Percentiles rank a stretch among this genome's conserved stretches.
Evolutionary conservation across 164 flowering plant genomes (phyloP).

Genomic region (Macadamia tetraphylla): DNA sequence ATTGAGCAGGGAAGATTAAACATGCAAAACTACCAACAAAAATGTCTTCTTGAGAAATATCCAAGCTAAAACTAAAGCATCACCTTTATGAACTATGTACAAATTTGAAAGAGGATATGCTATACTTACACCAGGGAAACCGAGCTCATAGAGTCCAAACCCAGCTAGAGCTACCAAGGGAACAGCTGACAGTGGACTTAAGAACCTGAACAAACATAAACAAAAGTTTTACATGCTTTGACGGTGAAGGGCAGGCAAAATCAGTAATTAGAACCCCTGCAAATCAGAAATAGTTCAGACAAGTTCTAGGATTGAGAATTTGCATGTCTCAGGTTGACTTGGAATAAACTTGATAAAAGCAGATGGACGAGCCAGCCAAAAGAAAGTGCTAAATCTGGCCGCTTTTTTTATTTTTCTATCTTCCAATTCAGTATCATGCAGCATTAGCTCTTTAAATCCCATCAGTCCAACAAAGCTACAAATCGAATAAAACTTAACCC

Average conservation of each 20-base stretch:
- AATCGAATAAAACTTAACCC: not conserved
- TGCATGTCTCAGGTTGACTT: not conserved
- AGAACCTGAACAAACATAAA: constrained; percentile 40
- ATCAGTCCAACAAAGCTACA: not conserved
- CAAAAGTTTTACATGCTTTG: not conserved
- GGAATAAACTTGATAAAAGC: not conserved
- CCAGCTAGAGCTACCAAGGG: constrained; percentile 84
- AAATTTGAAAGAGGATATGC: not conserved
- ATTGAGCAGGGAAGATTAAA: not conserved
- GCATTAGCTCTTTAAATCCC: not conserved
- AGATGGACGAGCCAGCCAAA: not conserved
- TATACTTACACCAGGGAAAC: constrained; percentile 76
- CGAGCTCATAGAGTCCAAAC: constrained; percentile 80
- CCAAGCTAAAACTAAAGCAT: not conserved
- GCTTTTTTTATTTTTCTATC: not conserved
- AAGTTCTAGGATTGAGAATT: not conserved
- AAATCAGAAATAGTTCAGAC: too few relatives aligned
- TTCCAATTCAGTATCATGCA: not conserved
- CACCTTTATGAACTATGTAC: not conserved
- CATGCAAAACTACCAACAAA: not conserved
- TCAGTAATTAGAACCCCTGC: not conserved
- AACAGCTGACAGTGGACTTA: constrained; percentile 81
- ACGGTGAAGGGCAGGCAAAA: not conserved
- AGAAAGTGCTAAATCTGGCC: too few relatives aligned
- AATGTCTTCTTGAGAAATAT: not conserved